Percentiles rank a stretch among this genome's conserved stretches.
These are phyloP conservation scores for Elsinoe perseae DNA, from an alignment of 2,329 filamentous ascomycete genomes.

Conservation along the genomic window DNA sequence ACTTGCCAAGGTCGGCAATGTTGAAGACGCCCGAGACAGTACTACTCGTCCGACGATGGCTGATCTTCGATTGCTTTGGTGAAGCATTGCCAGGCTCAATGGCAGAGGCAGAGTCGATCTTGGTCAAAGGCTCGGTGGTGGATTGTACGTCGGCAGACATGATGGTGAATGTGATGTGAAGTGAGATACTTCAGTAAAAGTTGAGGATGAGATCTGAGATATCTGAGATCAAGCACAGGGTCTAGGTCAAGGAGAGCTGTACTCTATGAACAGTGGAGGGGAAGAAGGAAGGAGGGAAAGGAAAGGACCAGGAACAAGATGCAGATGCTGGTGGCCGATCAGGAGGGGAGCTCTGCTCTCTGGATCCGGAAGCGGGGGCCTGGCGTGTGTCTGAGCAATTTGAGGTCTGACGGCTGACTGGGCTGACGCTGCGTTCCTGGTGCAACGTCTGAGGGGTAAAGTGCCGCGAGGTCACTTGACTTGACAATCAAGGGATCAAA, in stretches of 20 bases:
- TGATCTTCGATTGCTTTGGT: constrained; percentile 58
- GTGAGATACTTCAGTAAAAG: background rate
- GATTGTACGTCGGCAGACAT: constrained; percentile 44
- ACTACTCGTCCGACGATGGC: constrained; percentile 64
- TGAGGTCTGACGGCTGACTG: background rate
- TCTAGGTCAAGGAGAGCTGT: constrained; percentile 6
- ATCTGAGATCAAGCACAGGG: background rate
- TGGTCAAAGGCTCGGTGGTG: constrained; percentile 53
- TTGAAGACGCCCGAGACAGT: constrained; percentile 66
- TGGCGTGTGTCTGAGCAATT: background rate
- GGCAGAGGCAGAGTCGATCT: constrained; percentile 79
- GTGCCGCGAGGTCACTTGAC: constrained; percentile 13
- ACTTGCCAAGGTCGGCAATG: constrained; percentile 77
- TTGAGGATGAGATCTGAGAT: background rate
- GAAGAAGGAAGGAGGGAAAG: constrained; percentile 12
- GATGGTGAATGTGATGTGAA: constrained; percentile 17
- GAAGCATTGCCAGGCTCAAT: constrained; percentile 62
- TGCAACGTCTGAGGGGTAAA: constrained; percentile 16
- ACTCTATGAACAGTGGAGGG: constrained; percentile 10
- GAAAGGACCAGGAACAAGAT: constrained; percentile 15
- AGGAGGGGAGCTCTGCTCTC: background rate
- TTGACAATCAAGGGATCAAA: constrained; percentile 7
- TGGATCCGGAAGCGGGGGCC: constrained; percentile 12
- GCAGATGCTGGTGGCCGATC: constrained; percentile 11
- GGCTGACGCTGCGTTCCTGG: constrained; percentile 9